Conservation (phyloP, 2,329 filamentous ascomycete genomes). For the Aspergillus thermomutatus region DNA sequence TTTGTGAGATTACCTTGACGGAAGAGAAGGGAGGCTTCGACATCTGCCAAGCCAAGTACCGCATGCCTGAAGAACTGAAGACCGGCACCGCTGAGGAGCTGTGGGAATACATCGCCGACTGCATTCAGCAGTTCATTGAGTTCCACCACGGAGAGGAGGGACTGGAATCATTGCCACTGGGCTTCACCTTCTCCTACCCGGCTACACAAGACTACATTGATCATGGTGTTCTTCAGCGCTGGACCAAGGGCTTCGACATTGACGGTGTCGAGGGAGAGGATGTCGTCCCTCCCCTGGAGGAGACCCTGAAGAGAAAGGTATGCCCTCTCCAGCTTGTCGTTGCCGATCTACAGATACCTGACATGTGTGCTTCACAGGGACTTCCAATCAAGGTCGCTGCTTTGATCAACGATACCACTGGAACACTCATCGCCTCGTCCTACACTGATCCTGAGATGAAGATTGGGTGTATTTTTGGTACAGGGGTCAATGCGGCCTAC, state of each 20-base stretch:
- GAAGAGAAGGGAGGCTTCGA: slow-evolving; percentile 87
- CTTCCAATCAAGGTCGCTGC: slow-evolving; percentile 91
- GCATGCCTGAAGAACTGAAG: slow-evolving; percentile 90
- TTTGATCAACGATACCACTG: slow-evolving; percentile 96
- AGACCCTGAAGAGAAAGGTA: slow-evolving; percentile 68
- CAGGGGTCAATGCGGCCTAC: slow-evolving; percentile 96
- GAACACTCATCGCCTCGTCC: slow-evolving; percentile 90
- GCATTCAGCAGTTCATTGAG: slow-evolving; percentile 84
- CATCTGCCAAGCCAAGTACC: slow-evolving; percentile 94
- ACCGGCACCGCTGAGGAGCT: slow-evolving; percentile 78
- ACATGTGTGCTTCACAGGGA: slow-evolving; percentile 49
- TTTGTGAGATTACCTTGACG: slow-evolving; percentile 87
- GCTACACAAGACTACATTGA: slow-evolving; percentile 92
- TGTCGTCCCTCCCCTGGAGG: slow-evolving; percentile 83
- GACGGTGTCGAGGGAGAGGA: slow-evolving; percentile 85
- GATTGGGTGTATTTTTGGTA: slow-evolving; percentile 97
- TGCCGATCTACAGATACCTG: not conserved
- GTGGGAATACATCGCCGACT: slow-evolving; percentile 94
- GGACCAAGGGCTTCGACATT: slow-evolving; percentile 98
- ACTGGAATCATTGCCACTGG: slow-evolving; percentile 65
- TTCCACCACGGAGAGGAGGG: slow-evolving; percentile 71
- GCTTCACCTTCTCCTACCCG: slow-evolving; percentile 96
- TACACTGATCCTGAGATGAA: slow-evolving; percentile 94
- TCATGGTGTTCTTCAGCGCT: slow-evolving; percentile 85
- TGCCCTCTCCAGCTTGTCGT: slow-evolving; percentile 12